phyloP scores from a whole-genome alignment of 345 rosid genomes.

The Gossypium mustelinum region DNA sequence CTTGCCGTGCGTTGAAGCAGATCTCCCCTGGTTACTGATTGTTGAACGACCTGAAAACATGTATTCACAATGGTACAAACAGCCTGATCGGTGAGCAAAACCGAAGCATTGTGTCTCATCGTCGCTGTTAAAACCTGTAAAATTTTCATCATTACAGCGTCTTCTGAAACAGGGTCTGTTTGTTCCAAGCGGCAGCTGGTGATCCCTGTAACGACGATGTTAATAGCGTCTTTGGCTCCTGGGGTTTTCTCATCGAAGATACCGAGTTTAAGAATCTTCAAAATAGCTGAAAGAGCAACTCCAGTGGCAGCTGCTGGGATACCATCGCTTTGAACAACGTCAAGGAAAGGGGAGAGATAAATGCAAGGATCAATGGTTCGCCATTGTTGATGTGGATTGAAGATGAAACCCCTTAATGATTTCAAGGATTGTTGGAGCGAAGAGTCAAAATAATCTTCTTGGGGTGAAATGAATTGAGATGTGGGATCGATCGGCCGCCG shows the following conservation, averaged over 20 bases:
- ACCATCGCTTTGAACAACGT: slow-evolving; percentile 72
- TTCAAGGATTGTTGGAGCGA: slow-evolving; percentile 58
- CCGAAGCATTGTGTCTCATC: slow-evolving; percentile 61
- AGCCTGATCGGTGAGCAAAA: slow-evolving; percentile 58
- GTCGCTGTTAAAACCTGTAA: slow-evolving; percentile 58
- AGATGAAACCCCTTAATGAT: slow-evolving; percentile 69
- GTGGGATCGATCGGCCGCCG: slow-evolving; percentile 51
- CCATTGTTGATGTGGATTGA: slow-evolving; percentile 94
- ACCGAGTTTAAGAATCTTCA: slow-evolving; percentile 59
- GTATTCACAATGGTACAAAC: slow-evolving; percentile 81
- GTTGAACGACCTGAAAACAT: slow-evolving; percentile 86
- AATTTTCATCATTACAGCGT: slow-evolving; percentile 80
- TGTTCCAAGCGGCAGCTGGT: slow-evolving; percentile 81
- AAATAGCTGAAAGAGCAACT: slow-evolving; percentile 52
- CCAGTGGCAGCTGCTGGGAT: slow-evolving; percentile 76
- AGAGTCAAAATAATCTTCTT: slow-evolving; percentile 53
- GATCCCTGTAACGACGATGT: slow-evolving; percentile 47
- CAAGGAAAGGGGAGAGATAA: slow-evolving; percentile 78
- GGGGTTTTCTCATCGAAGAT: slow-evolving; percentile 76
- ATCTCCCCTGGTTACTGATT: slow-evolving; percentile 64
- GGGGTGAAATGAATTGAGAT: slow-evolving; percentile 36
- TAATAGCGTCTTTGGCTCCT: slow-evolving; percentile 67
- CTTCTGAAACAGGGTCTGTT: slow-evolving; percentile 57
- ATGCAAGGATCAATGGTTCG: slow-evolving; percentile 67
- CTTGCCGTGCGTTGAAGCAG: slow-evolving; percentile 77